Percentiles rank a stretch among this genome's conserved stretches.
These are phyloP conservation scores for Protoeuglena noctilucae DNA, from an alignment of 139 green algal species.

Conservation along the genomic window DNA sequence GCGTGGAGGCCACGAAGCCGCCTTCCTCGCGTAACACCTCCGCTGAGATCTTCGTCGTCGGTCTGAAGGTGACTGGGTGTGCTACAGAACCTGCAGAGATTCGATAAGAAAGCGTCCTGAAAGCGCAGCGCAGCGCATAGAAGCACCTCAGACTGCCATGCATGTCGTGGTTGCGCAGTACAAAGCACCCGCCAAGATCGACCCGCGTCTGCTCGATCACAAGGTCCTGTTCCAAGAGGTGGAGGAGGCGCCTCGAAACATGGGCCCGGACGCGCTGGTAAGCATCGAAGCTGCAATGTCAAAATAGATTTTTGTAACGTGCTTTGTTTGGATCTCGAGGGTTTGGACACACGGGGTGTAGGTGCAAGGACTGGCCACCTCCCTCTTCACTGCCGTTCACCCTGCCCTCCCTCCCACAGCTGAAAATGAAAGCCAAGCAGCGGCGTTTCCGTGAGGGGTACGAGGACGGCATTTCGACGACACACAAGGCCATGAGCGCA, in stretches of 20 bases:
- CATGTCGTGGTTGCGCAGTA: constrained; percentile 84
- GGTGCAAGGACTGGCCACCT: background rate
- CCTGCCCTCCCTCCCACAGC: constrained; percentile 5
- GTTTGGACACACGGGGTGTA: too few relatives aligned
- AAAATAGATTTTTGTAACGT: too few relatives aligned
- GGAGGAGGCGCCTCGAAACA: constrained; percentile 23
- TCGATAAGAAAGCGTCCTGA: too few relatives aligned
- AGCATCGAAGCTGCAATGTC: too few relatives aligned
- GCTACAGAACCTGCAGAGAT: too few relatives aligned
- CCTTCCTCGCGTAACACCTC: constrained; percentile 72
- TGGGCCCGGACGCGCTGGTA: constrained; percentile 67
- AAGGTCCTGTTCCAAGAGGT: constrained; percentile 64
- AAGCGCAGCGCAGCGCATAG: too few relatives aligned
- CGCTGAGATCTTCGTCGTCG: constrained; percentile 94
- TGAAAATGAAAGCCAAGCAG: constrained; percentile 14
- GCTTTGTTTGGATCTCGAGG: too few relatives aligned
- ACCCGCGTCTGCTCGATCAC: constrained; percentile 86
- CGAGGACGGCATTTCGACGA: constrained; percentile 72
- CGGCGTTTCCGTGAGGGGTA: constrained; percentile 70
- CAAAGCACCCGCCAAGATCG: constrained; percentile 92
- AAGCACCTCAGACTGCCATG: too few relatives aligned
- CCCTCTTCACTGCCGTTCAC: constrained; percentile 9
- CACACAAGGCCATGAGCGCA: constrained; percentile 15
- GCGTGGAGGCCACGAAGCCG: constrained; percentile 91
- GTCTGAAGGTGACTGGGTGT: too few relatives aligned